Conservation (phyloP, 306 rosid species). For the Boehmeria nivea region DNA sequence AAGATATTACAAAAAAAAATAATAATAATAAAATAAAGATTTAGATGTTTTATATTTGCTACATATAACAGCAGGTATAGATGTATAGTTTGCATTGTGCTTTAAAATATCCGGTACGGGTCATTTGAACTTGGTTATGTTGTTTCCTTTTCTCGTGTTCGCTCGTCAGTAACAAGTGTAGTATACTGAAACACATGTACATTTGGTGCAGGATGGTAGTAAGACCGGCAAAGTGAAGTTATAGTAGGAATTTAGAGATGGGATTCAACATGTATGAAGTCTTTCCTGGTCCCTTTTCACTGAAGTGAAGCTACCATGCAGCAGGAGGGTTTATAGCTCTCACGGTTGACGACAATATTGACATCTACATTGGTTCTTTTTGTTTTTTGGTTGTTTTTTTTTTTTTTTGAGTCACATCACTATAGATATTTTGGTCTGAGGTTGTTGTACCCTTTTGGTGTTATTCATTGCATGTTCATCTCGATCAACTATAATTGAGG, state of each 20-base stretch:
- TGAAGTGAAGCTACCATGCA: conserved; percentile 23
- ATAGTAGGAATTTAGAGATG: conserved; percentile 36
- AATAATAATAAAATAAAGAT: too few species aligned
- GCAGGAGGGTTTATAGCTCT: conserved; percentile 24
- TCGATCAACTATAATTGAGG: conserved; percentile 5
- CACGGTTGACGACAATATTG: conserved; percentile 28
- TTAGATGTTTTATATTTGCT: too few species aligned
- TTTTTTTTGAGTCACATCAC: background rate
- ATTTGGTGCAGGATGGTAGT: conserved; percentile 30
- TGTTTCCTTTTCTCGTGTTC: too few species aligned
- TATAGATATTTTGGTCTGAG: conserved; percentile 13
- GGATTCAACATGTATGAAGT: conserved; percentile 28
- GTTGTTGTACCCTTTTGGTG: conserved; percentile 9
- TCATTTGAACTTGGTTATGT: too few species aligned
- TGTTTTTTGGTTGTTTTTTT: conserved; percentile 10
- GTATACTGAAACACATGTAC: conserved; percentile 8
- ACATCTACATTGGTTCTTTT: conserved; percentile 23
- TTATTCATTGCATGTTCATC: conserved; percentile 22
- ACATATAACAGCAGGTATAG: too few species aligned
- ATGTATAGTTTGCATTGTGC: too few species aligned
- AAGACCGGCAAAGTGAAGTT: conserved; percentile 31
- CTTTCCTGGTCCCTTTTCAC: conserved; percentile 18
- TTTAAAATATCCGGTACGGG: too few species aligned
- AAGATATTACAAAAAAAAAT: too few species aligned
- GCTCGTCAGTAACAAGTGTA: too few species aligned